Evolutionary conservation across 441 rosid genomes (phyloP).

Genomic region (Jatropha multifida): DNA sequence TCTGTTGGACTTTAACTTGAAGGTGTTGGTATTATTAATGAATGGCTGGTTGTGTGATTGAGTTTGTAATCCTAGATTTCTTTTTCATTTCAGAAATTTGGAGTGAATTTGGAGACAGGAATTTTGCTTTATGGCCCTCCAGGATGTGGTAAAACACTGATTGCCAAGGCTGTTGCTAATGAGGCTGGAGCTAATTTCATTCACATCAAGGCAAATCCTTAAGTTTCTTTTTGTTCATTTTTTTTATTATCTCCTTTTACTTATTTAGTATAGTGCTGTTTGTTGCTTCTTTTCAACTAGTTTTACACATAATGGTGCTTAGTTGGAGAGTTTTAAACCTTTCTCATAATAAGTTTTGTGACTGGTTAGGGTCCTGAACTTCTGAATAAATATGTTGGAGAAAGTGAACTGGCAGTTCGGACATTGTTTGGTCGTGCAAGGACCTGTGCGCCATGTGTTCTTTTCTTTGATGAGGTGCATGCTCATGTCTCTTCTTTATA

Average conservation of each 20-base stretch:
- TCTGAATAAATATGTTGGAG: constrained; percentile 90
- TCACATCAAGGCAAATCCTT: constrained; percentile 64
- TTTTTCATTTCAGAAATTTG: constrained; percentile 20
- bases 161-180: constrained; percentile 93
- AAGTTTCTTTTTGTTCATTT: background rate
- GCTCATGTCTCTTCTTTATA: background rate
- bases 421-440: constrained; percentile 82
- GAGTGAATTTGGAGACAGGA: constrained; percentile 75
- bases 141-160: constrained; percentile 94
- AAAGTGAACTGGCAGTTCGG: constrained; percentile 88
- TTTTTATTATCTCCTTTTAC: background rate
- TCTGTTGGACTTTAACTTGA: background rate
- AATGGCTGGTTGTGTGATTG: constrained; percentile 12
- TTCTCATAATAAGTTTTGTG: constrained; percentile 3
- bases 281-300: background rate
- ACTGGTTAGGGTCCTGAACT: constrained; percentile 81
- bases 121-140: constrained; percentile 97
- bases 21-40: background rate
- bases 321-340: background rate
- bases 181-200: constrained; percentile 97
- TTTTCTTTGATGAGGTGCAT: constrained; percentile 92
- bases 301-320: background rate
- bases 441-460: constrained; percentile 82
- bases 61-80: constrained; percentile 4
- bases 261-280: background rate